Conservation (phyloP, 2,329 filamentous ascomycete genomes). For the Colletotrichum truncatum region DNA sequence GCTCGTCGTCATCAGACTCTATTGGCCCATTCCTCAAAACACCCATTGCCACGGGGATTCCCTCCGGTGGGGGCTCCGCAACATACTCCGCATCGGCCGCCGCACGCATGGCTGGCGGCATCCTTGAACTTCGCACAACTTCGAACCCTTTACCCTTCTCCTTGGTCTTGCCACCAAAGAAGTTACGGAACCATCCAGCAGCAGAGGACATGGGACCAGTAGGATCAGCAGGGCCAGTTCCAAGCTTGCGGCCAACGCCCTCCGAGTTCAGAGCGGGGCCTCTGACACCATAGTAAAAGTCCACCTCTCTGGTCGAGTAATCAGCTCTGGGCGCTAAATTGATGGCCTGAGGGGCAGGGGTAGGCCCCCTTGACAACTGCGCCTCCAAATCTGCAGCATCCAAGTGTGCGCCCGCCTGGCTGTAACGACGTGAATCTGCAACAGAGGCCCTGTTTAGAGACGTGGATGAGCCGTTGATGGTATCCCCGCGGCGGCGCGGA, state of each 20-base stretch:
- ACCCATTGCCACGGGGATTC: conserved; percentile 71
- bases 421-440: conserved; percentile 46
- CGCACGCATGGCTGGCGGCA: conserved; percentile 78
- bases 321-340: conserved; percentile 74
- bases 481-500: conserved; percentile 76
- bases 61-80: conserved; percentile 73
- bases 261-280: conserved; percentile 88
- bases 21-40: conserved; percentile 68
- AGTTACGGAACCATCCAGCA: conserved; percentile 84
- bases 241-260: conserved; percentile 82
- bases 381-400: conserved; percentile 47
- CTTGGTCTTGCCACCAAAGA: conserved; percentile 87
- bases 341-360: conserved; percentile 51
- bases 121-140: conserved; percentile 89
- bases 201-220: conserved; percentile 91
- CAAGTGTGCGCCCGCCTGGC: conserved; percentile 42
- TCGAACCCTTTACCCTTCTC: conserved; percentile 98
- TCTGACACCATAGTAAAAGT: conserved; percentile 95
- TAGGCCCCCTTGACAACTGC: conserved; percentile 52
- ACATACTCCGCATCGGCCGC: conserved; percentile 62
- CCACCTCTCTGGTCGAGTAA: conserved; percentile 92
- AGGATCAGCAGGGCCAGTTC: conserved; percentile 94
- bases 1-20: conserved; percentile 68
- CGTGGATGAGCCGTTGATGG: conserved; percentile 51
- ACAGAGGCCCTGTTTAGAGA: conserved; percentile 43